phyloP scores from a whole-genome alignment of 257 asterid genomes.

The Scutellaria minor region DNA sequence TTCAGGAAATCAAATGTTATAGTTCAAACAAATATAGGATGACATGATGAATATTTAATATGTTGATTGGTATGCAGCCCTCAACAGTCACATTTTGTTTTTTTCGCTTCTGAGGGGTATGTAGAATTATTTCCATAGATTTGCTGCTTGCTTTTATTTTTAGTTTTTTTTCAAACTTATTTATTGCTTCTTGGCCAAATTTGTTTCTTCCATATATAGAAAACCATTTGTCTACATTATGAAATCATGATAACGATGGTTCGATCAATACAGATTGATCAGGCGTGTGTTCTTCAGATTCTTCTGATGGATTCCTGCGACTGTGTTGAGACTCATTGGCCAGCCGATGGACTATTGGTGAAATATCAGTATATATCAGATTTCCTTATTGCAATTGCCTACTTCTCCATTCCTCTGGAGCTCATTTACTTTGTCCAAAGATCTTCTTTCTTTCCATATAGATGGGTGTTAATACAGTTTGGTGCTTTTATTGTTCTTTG shows the following conservation, averaged over 20 bases:
- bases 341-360: conserved; percentile 66
- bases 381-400: conserved; percentile 70
- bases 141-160: background rate
- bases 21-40: background rate
- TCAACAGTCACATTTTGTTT: background rate
- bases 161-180: background rate
- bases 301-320: conserved; percentile 60
- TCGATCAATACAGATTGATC: background rate
- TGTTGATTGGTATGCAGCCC: background rate
- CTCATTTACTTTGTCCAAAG: conserved; percentile 69
- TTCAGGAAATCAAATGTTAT: background rate
- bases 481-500: conserved; percentile 77
- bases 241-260: background rate
- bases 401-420: conserved; percentile 78
- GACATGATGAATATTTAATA: too few relatives aligned
- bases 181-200: background rate
- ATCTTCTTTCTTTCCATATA: conserved; percentile 71
- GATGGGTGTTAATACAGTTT: conserved; percentile 81
- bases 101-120: background rate
- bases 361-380: conserved; percentile 74
- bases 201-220: background rate
- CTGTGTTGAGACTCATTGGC: conserved; percentile 71
- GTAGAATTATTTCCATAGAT: background rate
- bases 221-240: background rate
- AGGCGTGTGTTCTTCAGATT: conserved; percentile 40